These are phyloP conservation scores for Sapria himalayana DNA, from an alignment of 345 rosid genomes.

Conservation along the genomic window DNA sequence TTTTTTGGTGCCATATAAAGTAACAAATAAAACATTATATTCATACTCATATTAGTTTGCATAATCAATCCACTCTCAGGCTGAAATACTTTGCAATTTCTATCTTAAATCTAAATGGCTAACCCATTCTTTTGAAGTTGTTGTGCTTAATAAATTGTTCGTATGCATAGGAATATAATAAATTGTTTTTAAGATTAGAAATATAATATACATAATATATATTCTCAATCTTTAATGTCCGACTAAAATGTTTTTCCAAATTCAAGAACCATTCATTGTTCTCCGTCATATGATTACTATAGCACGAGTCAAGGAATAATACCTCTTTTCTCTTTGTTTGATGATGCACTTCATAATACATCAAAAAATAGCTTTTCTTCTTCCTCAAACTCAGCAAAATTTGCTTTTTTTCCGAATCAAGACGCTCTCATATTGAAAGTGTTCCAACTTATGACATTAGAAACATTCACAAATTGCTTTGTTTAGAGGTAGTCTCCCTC, in stretches of 20 bases:
- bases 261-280: conserved; percentile 4
- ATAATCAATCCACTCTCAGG: background rate
- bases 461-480: conserved; percentile 3
- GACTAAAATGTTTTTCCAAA: background rate
- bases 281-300: conserved; percentile 2
- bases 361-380: background rate
- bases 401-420: background rate
- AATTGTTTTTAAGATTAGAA: too few relatives aligned
- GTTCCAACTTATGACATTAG: conserved; percentile 3
- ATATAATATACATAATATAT: conserved; percentile 3
- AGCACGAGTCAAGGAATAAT: conserved; percentile 2
- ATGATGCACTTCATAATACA: background rate
- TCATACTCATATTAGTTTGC: background rate
- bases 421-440: conserved; percentile 2
- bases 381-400: background rate
- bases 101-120: background rate
- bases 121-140: background rate
- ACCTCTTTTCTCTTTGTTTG: conserved; percentile 3
- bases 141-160: background rate
- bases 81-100: background rate
- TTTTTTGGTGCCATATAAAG: too few relatives aligned
- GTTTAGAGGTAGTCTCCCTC: background rate
- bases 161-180: conserved; percentile 2
- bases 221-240: background rate
- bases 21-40: conserved; percentile 2